Evolutionary conservation across 257 asterid genomes (phyloP).

Genomic region (Fraxinus anomala): DNA sequence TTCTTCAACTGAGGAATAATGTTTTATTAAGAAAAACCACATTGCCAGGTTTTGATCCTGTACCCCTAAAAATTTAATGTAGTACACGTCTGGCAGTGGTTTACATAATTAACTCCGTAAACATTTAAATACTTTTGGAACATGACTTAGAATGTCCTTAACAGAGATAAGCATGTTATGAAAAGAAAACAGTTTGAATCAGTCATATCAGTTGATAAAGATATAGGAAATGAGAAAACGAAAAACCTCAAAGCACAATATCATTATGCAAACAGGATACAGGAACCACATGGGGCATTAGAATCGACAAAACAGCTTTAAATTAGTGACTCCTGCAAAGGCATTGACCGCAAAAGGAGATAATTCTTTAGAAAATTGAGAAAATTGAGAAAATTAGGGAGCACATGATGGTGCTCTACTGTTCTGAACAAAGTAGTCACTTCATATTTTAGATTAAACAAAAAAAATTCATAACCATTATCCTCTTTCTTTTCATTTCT

Average conservation of each 20-base stretch:
- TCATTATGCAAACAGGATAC: slow-evolving; percentile 23
- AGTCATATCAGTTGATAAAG: slow-evolving; percentile 1
- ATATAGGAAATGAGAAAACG: slow-evolving; percentile 14
- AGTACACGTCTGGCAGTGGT: slow-evolving; percentile 46
- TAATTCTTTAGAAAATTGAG: slow-evolving; percentile 11
- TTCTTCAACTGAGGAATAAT: slow-evolving; percentile 48
- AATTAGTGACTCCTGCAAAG: slow-evolving; percentile 36
- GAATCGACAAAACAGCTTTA: slow-evolving; percentile 35
- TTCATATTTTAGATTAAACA: slow-evolving; percentile 7
- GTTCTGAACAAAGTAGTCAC: slow-evolving; percentile 16
- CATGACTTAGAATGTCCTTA: slow-evolving; percentile 17
- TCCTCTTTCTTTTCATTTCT: background rate
- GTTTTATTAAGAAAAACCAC: slow-evolving; percentile 40
- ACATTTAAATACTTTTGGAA: slow-evolving; percentile 19
- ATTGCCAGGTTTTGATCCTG: slow-evolving; percentile 52
- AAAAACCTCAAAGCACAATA: slow-evolving; percentile 30
- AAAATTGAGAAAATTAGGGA: slow-evolving; percentile 2
- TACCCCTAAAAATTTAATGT: slow-evolving; percentile 32
- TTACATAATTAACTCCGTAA: slow-evolving; percentile 32
- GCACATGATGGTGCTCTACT: slow-evolving; percentile 16
- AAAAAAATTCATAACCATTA: background rate
- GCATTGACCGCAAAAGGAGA: slow-evolving; percentile 37
- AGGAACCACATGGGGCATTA: slow-evolving; percentile 41
- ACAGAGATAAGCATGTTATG: slow-evolving; percentile 22
- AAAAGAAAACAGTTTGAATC: slow-evolving; percentile 6